Evolutionary conservation across 2,329 filamentous ascomycete species (phyloP).

Genomic region (Stagonosporopsis cucurbitacearum): DNA sequence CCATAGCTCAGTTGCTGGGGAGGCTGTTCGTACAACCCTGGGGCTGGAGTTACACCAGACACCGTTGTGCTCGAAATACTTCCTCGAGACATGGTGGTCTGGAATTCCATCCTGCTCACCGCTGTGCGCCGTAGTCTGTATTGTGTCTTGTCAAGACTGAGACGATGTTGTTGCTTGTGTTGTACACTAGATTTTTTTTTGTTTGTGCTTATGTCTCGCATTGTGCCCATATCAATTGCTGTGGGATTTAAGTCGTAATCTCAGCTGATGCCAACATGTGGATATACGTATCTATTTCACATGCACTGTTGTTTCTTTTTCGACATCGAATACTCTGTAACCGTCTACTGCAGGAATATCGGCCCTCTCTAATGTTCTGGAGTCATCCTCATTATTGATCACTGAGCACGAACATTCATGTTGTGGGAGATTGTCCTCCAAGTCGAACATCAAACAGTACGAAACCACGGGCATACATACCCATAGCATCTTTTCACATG

Average conservation of each 20-base stretch:
- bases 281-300: background rate
- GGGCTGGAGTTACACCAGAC: conserved; percentile 15
- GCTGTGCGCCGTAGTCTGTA: background rate
- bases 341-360: too few relatives aligned
- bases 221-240: background rate
- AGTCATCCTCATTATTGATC: background rate
- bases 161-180: background rate
- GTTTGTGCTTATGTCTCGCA: background rate
- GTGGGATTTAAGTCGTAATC: background rate
- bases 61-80: background rate
- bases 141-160: background rate
- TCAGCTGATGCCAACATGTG: background rate
- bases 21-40: conserved; percentile 9
- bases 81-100: conserved; percentile 1
- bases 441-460: background rate
- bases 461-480: background rate
- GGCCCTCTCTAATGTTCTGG: background rate
- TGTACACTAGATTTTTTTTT: background rate
- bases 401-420: background rate
- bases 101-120: background rate
- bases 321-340: too few relatives aligned
- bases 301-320: background rate
- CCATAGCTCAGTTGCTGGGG: conserved; percentile 2
- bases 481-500: background rate
- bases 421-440: background rate